Base-by-base conservation (phyloP, 805 yeast genomes). In the Ogataea parapolymorpha region DNA sequence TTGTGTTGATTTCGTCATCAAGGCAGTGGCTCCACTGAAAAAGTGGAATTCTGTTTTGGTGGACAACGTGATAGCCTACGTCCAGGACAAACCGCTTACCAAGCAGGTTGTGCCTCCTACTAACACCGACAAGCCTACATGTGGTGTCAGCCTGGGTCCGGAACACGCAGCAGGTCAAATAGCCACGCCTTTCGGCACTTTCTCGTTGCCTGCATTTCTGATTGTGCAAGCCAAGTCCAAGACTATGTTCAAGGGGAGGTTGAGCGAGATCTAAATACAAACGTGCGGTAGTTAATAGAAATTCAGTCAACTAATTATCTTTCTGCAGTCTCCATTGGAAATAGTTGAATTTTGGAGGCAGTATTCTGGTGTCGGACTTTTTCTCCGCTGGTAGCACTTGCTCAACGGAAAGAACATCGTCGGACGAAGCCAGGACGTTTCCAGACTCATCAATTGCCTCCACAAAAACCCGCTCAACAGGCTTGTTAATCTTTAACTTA, bases 131-230 rank as follows among this genome's bases (percentile, higher is more conserved):
- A 31, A 26, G 24, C 11, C 13, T 3, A 23, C 20, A 6, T 26
- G 41, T 13, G 45, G 49, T 27, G 47, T 57, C 12, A 44, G 53
- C 38, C 23, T 61, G 28, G 67, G 67, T 9, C 52, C 58, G 11
- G 32, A 38, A 1, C 16, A 42, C 26, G 66, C 59, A 3, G 42
- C 49, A 18, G 67, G 65, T 5, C 65, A 62, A 33, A 3, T 43
- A 7, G 39, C 42, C 1, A 6, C 56, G 2, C 59, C 63, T 4
- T 11, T 49, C 5, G 63, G 63, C 5, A 32, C 46, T 8, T 6
- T 51, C 6, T 10, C 25, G 6, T 18, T 44, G 5, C 65, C 65
- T 3, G 42, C 44, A 18, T 56, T 43, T 35, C 10, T 56, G 11
- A 39, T 49, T 10, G 50, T 49, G 10, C 32, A 12, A 5, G 18